Percentiles rank a stretch among this genome's conserved stretches.
These are phyloP conservation scores for Tolypocladium album DNA, from an alignment of 2,329 filamentous ascomycete genomes.

Conservation along the genomic window DNA sequence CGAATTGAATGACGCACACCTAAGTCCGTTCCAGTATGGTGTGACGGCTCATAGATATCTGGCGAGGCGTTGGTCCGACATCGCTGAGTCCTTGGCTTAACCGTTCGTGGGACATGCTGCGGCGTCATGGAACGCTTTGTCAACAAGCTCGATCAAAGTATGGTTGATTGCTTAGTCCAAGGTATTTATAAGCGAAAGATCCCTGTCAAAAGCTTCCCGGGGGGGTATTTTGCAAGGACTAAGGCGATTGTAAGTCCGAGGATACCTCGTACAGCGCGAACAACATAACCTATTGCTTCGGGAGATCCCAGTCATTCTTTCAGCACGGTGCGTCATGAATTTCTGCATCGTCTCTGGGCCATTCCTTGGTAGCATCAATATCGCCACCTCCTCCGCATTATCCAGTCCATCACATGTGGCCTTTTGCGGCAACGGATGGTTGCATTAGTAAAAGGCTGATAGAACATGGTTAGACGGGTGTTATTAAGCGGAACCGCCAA, in stretches of 20 bases:
- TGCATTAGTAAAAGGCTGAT: background rate
- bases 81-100: background rate
- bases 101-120: background rate
- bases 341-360: too few species aligned
- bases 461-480: background rate
- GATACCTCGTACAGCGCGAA: background rate
- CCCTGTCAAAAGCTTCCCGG: background rate
- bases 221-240: background rate
- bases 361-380: background rate
- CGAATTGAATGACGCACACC: background rate
- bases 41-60: background rate
- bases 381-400: background rate
- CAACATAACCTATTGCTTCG: background rate
- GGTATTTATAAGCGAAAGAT: background rate
- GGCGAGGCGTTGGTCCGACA: background rate
- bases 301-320: background rate
- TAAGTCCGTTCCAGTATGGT: background rate
- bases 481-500: background rate
- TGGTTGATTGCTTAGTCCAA: background rate
- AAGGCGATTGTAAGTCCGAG: background rate
- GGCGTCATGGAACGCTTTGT: background rate
- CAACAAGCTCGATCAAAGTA: background rate
- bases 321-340: background rate
- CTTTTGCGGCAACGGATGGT: background rate
- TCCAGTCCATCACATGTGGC: too few species aligned